Evolutionary conservation across 495 filamentous ascomycete species (phyloP).

Genomic region (Talaromyces adpressus): DNA sequence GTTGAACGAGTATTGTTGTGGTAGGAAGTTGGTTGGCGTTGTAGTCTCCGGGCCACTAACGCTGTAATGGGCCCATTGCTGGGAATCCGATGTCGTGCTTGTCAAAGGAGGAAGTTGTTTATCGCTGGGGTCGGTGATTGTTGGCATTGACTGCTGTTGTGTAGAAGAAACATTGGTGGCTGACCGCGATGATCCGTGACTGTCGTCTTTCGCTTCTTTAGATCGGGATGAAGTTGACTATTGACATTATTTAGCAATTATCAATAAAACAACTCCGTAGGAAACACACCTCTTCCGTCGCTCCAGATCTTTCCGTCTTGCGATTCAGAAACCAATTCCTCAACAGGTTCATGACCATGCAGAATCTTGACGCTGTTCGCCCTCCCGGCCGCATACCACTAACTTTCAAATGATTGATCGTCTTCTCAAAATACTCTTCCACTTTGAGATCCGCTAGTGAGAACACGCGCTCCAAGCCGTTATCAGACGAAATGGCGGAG

Average conservation of each 20-base stretch:
- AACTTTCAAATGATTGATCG: constrained; percentile 59
- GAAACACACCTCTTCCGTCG: constrained; percentile 1
- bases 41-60: constrained; percentile 6
- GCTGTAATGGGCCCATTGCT: constrained; percentile 15
- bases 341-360: constrained; percentile 67
- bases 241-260: not conserved
- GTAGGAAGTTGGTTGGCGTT: not conserved
- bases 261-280: not conserved
- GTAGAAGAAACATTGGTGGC: constrained; percentile 9
- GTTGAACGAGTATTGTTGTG: not conserved
- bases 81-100: constrained; percentile 8
- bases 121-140: not conserved
- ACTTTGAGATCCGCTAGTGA: constrained; percentile 66
- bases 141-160: not conserved
- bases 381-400: constrained; percentile 59
- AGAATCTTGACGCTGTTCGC: constrained; percentile 68
- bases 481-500: constrained; percentile 62
- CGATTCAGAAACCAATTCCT: constrained; percentile 60
- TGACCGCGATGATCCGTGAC: not conserved
- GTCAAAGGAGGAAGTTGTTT: not conserved
- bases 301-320: constrained; percentile 21
- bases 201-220: not conserved
- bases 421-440: constrained; percentile 61
- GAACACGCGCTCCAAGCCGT: constrained; percentile 68
- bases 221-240: constrained; percentile 9